Conservation (phyloP, 2,329 filamentous ascomycete species). For the Monosporascus sp. region DNA sequence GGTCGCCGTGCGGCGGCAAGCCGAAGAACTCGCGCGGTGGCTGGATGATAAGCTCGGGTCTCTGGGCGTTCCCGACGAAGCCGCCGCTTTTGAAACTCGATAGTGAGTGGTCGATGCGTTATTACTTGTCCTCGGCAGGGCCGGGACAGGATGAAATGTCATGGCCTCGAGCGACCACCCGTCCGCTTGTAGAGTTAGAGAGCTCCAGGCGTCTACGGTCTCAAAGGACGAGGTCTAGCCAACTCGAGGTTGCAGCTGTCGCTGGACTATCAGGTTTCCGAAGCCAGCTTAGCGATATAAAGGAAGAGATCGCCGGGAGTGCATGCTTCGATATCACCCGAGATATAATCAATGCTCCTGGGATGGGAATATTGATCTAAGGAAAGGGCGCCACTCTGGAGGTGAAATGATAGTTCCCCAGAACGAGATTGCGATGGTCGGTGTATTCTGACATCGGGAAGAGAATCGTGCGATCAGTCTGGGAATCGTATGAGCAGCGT, state of each 20-base stretch:
- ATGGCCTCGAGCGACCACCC: too few species aligned
- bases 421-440: too few species aligned
- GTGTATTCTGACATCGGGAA: too few species aligned
- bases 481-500: background rate
- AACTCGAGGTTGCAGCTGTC: background rate
- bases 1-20: constrained; percentile 47
- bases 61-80: constrained; percentile 48
- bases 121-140: background rate
- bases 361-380: too few species aligned
- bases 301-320: background rate
- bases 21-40: constrained; percentile 54
- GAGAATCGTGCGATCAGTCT: too few species aligned
- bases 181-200: too few species aligned
- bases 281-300: background rate
- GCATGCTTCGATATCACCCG: background rate
- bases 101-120: constrained; percentile 5
- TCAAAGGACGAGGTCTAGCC: too few species aligned
- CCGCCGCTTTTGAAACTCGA: constrained; percentile 23
- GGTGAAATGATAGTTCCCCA: too few species aligned
- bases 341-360: too few species aligned
- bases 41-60: constrained; percentile 55
- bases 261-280: background rate
- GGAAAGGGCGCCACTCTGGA: too few species aligned
- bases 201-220: too few species aligned
- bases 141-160: too few species aligned